Conservation (phyloP, 1,284 basidiomycete genomes). For the Sporisorium scitamineum region DNA sequence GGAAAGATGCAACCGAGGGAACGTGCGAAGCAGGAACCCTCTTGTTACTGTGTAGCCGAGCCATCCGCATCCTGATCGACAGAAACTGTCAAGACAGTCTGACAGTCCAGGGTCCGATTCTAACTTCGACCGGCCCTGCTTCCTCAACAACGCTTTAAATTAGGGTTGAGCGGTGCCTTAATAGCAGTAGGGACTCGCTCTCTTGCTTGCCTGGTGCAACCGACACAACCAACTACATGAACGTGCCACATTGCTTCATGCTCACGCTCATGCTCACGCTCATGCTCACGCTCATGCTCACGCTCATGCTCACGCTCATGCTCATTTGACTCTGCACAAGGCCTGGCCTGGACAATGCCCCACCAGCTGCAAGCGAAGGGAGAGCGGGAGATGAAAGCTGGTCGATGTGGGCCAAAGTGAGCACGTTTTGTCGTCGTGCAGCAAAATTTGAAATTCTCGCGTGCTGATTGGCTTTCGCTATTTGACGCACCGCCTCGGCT, state of each 20-base stretch:
- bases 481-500: slow-evolving; percentile 9
- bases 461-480: slow-evolving; percentile 12
- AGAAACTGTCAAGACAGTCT: not conserved
- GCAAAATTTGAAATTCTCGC: slow-evolving; percentile 4
- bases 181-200: not conserved
- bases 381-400: not conserved
- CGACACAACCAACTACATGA: not conserved
- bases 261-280: no score
- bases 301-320: no score
- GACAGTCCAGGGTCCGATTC: slow-evolving; percentile 1
- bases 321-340: not conserved
- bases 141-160: not conserved
- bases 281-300: not conserved
- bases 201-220: not conserved
- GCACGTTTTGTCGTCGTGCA: slow-evolving; percentile 31
- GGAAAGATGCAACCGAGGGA: not conserved
- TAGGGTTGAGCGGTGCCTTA: slow-evolving; percentile 1
- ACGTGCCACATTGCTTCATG: not conserved
- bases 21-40: slow-evolving; percentile 31
- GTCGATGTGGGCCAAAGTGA: not conserved
- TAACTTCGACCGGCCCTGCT: not conserved
- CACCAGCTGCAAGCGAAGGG: not conserved
- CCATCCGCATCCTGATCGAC: not conserved
- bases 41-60: not conserved
- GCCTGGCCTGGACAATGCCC: not conserved